phyloP scores from a whole-genome alignment of 1,284 basidiomycete species.

The Crucibulum parvulum region DNA sequence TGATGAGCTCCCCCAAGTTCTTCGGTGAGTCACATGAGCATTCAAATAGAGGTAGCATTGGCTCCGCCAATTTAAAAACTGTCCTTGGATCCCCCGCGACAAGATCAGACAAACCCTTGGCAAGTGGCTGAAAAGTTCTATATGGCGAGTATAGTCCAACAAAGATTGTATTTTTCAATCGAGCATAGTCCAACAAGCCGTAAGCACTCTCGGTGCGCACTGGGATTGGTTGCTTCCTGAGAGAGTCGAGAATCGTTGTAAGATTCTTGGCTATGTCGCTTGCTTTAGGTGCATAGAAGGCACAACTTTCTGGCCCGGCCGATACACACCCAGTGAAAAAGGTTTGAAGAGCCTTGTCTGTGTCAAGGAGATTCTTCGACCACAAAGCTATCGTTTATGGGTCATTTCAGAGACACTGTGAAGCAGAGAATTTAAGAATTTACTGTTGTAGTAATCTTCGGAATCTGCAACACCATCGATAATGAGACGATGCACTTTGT shows the following conservation, averaged over 20 bases:
- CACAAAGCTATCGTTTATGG: conserved; percentile 18
- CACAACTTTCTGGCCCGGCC: conserved; percentile 24
- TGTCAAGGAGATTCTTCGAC: conserved; percentile 28
- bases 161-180: conserved; percentile 7
- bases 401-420: too few relatives aligned
- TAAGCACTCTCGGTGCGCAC: conserved; percentile 17
- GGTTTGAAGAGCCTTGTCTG: conserved; percentile 26
- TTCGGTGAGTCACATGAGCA: background rate
- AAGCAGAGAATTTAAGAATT: background rate
- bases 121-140: background rate
- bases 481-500: conserved; percentile 45
- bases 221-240: conserved; percentile 20
- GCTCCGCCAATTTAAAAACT: background rate
- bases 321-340: conserved; percentile 30
- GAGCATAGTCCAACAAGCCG: conserved; percentile 23
- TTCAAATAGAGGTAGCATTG: background rate
- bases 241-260: conserved; percentile 17
- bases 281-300: conserved; percentile 31
- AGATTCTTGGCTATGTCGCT: conserved; percentile 28
- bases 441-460: conserved; percentile 40
- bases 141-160: background rate
- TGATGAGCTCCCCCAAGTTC: background rate
- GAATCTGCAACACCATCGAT: conserved; percentile 47
- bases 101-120: background rate
- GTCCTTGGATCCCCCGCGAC: background rate